Evolutionary conservation across 352 stramenopile species (phyloP), one percentile per base, ranked within the genome.

Genomic region (Pythium oligandrum): DNA sequence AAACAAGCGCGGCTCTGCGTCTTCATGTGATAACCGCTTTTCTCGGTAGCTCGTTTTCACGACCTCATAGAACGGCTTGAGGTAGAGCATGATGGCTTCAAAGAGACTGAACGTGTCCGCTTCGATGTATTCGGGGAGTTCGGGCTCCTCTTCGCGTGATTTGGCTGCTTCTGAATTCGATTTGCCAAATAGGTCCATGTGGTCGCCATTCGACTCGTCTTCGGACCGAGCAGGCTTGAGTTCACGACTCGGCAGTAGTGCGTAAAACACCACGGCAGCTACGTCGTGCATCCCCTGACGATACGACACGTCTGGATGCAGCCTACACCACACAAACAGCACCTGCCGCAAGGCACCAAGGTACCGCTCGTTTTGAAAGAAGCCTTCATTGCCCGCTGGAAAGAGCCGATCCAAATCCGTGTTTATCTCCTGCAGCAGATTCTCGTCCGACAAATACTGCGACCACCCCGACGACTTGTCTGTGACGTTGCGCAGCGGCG

Each of bases 221-320:
- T 51, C 45, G 7, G 36, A 17, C 5, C 51, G 33, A 7, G 61
- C 61, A 6, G 61, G 61, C 8, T 47, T 47, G 1, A 43, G 55
- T 32, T 48, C 66, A 2, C 54, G 61, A 48, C 64, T 46, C 1
- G 66, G 48, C 6, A 80, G 49, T 32, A 90, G 86, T 6, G 83
- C 73, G 44, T 84, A 93, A 31, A 93, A 72, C 32, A 93, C 75
- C 6, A 93, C 80, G 0, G 80, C 80, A 2, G 73, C 78, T 46
- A 93, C 78, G 48, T 93, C 83, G 53, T 93, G 83, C 83, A 93
- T 93, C 6, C 83, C 83, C 58, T 93, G 83, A 30, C 83, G 77
- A 40, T 93, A 93, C n/a, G 79, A 82, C 46, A 93, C 74, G 32
- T 88, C 77, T 4, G 83, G 71, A 47, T 93, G 77, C 46, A 89